Evolutionary conservation across 805 yeast genomes (phyloP).

Genomic region (Kluyveromyces siamensis): DNA sequence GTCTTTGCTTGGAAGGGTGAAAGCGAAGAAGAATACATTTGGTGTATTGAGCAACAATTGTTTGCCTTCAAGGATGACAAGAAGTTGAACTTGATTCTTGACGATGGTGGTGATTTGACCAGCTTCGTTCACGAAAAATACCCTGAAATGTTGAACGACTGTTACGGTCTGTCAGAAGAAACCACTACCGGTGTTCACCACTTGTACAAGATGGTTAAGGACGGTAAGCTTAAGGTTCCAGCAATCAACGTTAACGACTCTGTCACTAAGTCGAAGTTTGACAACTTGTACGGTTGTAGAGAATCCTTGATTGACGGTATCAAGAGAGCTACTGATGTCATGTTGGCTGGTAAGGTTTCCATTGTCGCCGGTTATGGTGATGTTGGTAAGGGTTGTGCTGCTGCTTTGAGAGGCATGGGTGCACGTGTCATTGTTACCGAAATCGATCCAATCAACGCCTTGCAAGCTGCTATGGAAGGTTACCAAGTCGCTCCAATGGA

Average conservation of each 20-base stretch:
- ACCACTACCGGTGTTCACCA: constrained; percentile 99
- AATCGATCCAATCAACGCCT: constrained; percentile 97
- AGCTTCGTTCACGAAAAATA: constrained; percentile 92
- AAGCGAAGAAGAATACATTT: constrained; percentile 97
- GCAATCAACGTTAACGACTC: constrained; percentile 99
- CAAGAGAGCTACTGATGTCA: constrained; percentile 99
- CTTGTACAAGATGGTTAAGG: constrained; percentile 90
- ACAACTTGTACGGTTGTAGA: constrained; percentile 99
- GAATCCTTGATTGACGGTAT: constrained; percentile 98
- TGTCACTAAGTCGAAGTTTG: constrained; percentile 98
- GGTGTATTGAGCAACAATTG: constrained; percentile 99
- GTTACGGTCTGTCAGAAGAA: constrained; percentile 97
- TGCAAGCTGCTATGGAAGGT: constrained; percentile 99
- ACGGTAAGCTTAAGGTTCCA: constrained; percentile 87
- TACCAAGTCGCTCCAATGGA: constrained; percentile 94
- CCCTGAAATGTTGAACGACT: constrained; percentile 94
- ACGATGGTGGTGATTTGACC: constrained; percentile 99
- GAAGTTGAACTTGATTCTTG: constrained; percentile 93
- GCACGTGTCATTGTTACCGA: constrained; percentile 97
- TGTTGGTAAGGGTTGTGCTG: constrained; percentile 99
- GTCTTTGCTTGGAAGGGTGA: constrained; percentile 99
- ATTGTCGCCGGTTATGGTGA: constrained; percentile 99
- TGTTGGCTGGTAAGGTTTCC: constrained; percentile 99
- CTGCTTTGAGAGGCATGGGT: constrained; percentile 98
- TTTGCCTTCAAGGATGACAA: constrained; percentile 93